Evolutionary conservation across 768 basidiomycete genomes (phyloP).

Genomic region (Obba rivulosa): DNA sequence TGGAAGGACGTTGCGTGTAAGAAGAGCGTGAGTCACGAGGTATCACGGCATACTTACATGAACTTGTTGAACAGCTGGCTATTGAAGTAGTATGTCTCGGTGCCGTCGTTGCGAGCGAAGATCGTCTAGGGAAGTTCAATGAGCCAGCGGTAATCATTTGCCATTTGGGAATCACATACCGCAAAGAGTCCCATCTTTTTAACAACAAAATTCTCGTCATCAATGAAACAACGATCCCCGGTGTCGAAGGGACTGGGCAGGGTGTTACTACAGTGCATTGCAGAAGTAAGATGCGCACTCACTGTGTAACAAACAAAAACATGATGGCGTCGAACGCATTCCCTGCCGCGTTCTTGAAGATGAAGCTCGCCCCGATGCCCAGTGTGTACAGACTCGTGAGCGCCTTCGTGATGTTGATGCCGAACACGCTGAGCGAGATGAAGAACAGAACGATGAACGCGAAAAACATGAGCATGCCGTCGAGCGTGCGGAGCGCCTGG

Average conservation of each 20-base stretch:
- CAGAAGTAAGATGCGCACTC: slow-evolving; percentile 25
- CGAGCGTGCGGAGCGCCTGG: slow-evolving; percentile 57
- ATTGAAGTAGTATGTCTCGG: slow-evolving; percentile 79
- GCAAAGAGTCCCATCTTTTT: slow-evolving; percentile 81
- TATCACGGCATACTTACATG: slow-evolving; percentile 41
- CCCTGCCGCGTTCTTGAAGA: slow-evolving; percentile 73
- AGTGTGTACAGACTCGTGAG: slow-evolving; percentile 71
- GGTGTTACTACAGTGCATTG: slow-evolving; percentile 2
- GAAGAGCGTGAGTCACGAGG: not conserved
- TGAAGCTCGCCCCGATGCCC: slow-evolving; percentile 69
- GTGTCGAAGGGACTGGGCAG: slow-evolving; percentile 66
- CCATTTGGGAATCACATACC: slow-evolving; percentile 22
- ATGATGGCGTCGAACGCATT: slow-evolving; percentile 75
- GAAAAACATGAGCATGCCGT: slow-evolving; percentile 57
- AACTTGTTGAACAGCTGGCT: slow-evolving; percentile 71
- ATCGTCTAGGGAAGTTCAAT: slow-evolving; percentile 41
- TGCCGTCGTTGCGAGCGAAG: slow-evolving; percentile 68
- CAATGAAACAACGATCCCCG: slow-evolving; percentile 77
- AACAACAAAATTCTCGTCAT: slow-evolving; percentile 64
- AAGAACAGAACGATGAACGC: slow-evolving; percentile 65
- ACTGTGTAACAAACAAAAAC: slow-evolving; percentile 83
- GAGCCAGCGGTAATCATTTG: not conserved
- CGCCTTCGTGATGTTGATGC: slow-evolving; percentile 57
- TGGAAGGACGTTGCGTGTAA: slow-evolving; percentile 17
- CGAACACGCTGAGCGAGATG: slow-evolving; percentile 68